Evolutionary conservation across 108 stramenopile species (phyloP).

Genomic region (Cyclotella cryptica): DNA sequence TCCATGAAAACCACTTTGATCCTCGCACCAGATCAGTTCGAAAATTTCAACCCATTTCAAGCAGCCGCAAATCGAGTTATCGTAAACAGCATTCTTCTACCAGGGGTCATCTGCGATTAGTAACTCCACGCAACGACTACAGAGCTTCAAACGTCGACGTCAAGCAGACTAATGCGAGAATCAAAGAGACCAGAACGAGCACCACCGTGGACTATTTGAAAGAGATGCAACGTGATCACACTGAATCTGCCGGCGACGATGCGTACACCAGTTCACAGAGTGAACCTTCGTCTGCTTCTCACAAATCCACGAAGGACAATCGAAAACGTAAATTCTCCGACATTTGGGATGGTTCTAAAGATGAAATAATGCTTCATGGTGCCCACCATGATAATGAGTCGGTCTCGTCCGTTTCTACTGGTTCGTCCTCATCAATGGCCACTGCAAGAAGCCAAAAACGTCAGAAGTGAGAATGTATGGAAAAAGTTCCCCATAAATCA

Average conservation of each 20-base stretch:
- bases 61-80: not conserved
- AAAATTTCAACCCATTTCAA: not conserved
- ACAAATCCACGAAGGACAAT: not conserved
- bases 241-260: not conserved
- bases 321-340: slow-evolving; percentile 17
- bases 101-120: not conserved
- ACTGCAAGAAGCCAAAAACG: slow-evolving; percentile 1
- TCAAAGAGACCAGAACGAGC: not conserved
- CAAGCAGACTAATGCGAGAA: not conserved
- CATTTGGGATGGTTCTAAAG: not conserved
- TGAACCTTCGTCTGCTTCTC: not conserved
- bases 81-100: not conserved
- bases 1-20: not conserved
- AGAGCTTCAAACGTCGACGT: not conserved
- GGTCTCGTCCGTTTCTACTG: slow-evolving; percentile 4
- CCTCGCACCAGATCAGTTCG: not conserved
- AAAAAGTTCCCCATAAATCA: not conserved
- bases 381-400: slow-evolving; percentile 1
- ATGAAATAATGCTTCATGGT: not conserved
- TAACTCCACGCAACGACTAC: not conserved
- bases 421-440: not conserved
- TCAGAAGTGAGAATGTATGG: not conserved
- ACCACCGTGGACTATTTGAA: not conserved
- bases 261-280: too few species aligned
- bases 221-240: slow-evolving; percentile 9